These are phyloP conservation scores for Tylopilus sp. DNA, from an alignment of 1,284 basidiomycete species.

Conservation along the genomic window DNA sequence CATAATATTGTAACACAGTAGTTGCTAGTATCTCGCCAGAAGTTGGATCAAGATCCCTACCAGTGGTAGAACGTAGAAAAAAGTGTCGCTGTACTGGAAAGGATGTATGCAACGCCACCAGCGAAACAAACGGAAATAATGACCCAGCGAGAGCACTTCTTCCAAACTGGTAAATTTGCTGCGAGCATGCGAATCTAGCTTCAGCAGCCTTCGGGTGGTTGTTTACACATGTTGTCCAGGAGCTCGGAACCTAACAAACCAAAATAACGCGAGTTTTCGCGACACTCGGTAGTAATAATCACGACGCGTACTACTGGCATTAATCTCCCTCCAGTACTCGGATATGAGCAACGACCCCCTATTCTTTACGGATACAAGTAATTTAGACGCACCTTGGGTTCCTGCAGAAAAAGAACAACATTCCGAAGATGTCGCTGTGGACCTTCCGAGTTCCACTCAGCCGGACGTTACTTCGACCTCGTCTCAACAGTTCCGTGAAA, in stretches of 20 bases:
- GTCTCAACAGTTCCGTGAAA: slow-evolving; percentile 18
- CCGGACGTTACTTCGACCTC: slow-evolving; percentile 1
- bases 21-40: too few relatives aligned
- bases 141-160: background rate
- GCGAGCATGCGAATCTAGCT: too few relatives aligned
- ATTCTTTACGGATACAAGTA: slow-evolving; percentile 40
- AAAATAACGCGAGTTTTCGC: slow-evolving; percentile 24
- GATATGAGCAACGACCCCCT: slow-evolving; percentile 18
- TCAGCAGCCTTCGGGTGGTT: background rate
- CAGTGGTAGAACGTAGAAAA: background rate
- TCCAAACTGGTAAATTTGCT: too few relatives aligned
- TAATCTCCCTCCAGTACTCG: background rate
- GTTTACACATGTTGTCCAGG: slow-evolving; percentile 13
- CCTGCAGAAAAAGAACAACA: slow-evolving; percentile 1
- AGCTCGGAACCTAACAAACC: slow-evolving; percentile 15
- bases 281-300: slow-evolving; percentile 1
- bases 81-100: background rate
- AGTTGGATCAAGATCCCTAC: too few relatives aligned
- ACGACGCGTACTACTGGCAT: slow-evolving; percentile 12
- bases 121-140: background rate
- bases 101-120: background rate
- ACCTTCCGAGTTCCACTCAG: background rate
- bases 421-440: background rate
- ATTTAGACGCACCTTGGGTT: slow-evolving; percentile 22
- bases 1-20: background rate